A percentile compares a stretch with the other conserved stretches of the same genome.
Evolutionary conservation across 2,329 filamentous ascomycete species (phyloP).

Genomic region (Gaeumannomyces sp.): DNA sequence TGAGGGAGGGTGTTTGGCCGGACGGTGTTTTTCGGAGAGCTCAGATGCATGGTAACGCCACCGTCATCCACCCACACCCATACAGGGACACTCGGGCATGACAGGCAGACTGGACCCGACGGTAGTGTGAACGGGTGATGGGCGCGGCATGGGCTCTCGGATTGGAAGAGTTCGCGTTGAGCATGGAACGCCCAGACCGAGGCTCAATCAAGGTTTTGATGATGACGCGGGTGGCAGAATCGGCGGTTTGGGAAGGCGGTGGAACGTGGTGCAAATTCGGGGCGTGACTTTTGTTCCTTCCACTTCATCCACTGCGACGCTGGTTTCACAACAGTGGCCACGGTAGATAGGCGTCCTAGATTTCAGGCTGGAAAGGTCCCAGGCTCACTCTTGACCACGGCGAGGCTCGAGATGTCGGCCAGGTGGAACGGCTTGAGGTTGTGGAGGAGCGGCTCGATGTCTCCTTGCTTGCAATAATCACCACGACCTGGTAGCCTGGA

Average conservation of each 20-base stretch:
- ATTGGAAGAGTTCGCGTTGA: too few species aligned
- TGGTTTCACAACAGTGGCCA: not conserved
- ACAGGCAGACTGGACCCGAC: too few species aligned
- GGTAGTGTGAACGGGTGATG: too few species aligned
- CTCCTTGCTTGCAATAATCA: not conserved
- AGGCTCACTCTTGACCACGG: too few species aligned
- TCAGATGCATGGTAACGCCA: not conserved
- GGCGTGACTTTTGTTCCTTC: too few species aligned
- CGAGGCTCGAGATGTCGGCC: not conserved
- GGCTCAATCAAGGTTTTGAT: not conserved
- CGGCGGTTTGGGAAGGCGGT: not conserved
- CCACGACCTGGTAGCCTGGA: not conserved
- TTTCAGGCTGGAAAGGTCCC: too few species aligned
- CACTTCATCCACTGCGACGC: too few species aligned
- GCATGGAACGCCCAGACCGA: too few species aligned
- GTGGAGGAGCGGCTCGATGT: not conserved
- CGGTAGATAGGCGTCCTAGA: too few species aligned
- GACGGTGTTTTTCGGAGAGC: not conserved
- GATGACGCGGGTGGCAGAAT: not conserved
- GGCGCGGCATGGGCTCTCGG: too few species aligned
- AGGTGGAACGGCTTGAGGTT: not conserved
- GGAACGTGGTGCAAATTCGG: not conserved
- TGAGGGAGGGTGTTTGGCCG: not conserved
- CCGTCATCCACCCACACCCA: not conserved
- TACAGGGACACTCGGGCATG: not conserved